phyloP scores from a whole-genome alignment of 495 filamentous ascomycete species.

The Hypomontagnella monticulosa region DNA sequence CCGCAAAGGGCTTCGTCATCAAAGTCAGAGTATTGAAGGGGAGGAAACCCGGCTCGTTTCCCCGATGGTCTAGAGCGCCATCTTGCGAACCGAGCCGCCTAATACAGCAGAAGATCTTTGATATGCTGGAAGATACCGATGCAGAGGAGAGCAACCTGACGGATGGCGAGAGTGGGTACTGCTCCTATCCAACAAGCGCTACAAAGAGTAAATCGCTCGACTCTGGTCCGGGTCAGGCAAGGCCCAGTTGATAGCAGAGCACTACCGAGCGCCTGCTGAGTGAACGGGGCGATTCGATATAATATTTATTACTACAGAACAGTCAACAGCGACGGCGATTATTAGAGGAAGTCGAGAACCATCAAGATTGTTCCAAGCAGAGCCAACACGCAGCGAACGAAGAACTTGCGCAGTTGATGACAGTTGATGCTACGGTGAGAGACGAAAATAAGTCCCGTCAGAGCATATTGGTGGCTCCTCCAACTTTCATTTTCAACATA shows the following conservation, averaged over 20 bases:
- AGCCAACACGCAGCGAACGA: neutral
- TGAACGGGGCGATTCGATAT: slow-evolving; percentile 3
- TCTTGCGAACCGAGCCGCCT: slow-evolving; percentile 40
- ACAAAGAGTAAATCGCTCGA: slow-evolving; percentile 10
- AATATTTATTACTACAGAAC: neutral
- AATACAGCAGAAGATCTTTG: slow-evolving; percentile 11
- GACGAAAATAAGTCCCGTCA: neutral
- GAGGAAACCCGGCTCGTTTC: slow-evolving; percentile 59
- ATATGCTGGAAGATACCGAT: slow-evolving; percentile 28
- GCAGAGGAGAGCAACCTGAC: slow-evolving; percentile 20
- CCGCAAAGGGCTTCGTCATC: slow-evolving; percentile 52
- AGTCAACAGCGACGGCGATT: neutral
- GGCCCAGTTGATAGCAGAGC: neutral
- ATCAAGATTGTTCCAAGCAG: slow-evolving; percentile 2
- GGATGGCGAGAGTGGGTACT: slow-evolving; percentile 33
- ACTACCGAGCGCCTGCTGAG: neutral
- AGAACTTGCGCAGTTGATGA: neutral
- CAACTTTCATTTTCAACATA: neutral
- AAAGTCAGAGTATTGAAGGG: slow-evolving; percentile 65
- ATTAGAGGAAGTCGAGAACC: neutral
- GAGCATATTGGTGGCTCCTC: neutral
- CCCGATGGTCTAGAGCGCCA: slow-evolving; percentile 35
- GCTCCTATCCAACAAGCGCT: slow-evolving; percentile 17
- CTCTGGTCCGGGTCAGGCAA: slow-evolving; percentile 6
- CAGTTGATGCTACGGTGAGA: neutral